A percentile compares a stretch with the other conserved stretches of the same genome.
Evolutionary conservation across 768 basidiomycete genomes (phyloP).

Genomic region (Botryobasidium botryosum): DNA sequence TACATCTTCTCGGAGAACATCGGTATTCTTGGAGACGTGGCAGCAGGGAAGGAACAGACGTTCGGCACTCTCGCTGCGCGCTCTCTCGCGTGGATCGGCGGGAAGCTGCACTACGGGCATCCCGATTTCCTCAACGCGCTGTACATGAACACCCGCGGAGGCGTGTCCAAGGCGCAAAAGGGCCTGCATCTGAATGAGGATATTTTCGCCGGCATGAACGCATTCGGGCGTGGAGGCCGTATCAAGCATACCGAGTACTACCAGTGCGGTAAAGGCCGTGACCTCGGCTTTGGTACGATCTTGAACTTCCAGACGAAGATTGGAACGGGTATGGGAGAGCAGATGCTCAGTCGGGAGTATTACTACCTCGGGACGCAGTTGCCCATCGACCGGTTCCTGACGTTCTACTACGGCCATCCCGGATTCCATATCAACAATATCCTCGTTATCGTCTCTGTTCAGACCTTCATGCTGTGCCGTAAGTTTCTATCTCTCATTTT

Average conservation of each 20-base stretch:
- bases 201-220: conserved; percentile 99
- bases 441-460: conserved; percentile 92
- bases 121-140: conserved; percentile 97
- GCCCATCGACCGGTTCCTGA: conserved; percentile 95
- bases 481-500: conserved; percentile 20
- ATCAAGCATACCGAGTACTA: conserved; percentile 99
- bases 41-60: conserved; percentile 98
- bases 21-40: conserved; percentile 94
- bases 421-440: conserved; percentile 99
- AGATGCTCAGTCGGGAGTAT: conserved; percentile 97
- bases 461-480: conserved; percentile 87
- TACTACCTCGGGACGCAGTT: conserved; percentile 97
- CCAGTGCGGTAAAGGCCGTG: conserved; percentile 96
- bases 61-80: conserved; percentile 97
- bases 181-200: conserved; percentile 98
- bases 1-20: conserved; percentile 99
- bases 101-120: conserved; percentile 97
- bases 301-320: conserved; percentile 99
- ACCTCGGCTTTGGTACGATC: conserved; percentile 97
- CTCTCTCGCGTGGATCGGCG: conserved; percentile 92
- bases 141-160: conserved; percentile 97
- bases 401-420: conserved; percentile 98
- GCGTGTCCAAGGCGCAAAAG: conserved; percentile 98
- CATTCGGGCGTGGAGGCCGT: conserved; percentile 86
- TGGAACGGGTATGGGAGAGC: conserved; percentile 99